phyloP scores from a whole-genome alignment of 1,284 basidiomycete genomes.

The Moniliophthora roreri region DNA sequence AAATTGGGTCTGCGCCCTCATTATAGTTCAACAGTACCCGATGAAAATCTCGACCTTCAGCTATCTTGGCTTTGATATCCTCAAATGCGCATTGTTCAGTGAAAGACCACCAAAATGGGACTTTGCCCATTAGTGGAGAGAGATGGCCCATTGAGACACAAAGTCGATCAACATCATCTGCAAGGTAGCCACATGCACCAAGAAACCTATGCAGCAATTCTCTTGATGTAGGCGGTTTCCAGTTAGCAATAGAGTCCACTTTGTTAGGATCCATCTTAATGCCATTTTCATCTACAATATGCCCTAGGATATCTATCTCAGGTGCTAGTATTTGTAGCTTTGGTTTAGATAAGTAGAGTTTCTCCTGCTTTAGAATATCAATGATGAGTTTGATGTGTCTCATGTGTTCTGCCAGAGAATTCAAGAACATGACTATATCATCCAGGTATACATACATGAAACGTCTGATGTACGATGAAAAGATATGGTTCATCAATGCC shows the following conservation, averaged over 20 bases:
- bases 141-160: slow-evolving; percentile 12
- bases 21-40: slow-evolving; percentile 24
- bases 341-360: slow-evolving; percentile 26
- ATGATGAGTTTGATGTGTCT: slow-evolving; percentile 11
- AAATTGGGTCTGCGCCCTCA: slow-evolving; percentile 16
- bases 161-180: slow-evolving; percentile 9
- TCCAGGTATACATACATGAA: slow-evolving; percentile 12
- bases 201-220: slow-evolving; percentile 11
- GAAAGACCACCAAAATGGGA: slow-evolving; percentile 13
- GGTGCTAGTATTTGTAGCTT: slow-evolving; percentile 28
- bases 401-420: slow-evolving; percentile 5
- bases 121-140: slow-evolving; percentile 8
- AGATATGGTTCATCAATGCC: slow-evolving; percentile 11
- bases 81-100: slow-evolving; percentile 20
- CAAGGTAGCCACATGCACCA: slow-evolving; percentile 13
- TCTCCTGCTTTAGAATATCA: slow-evolving; percentile 24
- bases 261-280: slow-evolving; percentile 40
- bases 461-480: slow-evolving; percentile 6
- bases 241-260: slow-evolving; percentile 28
- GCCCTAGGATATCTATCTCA: slow-evolving; percentile 31
- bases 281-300: slow-evolving; percentile 30
- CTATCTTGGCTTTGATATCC: slow-evolving; percentile 28
- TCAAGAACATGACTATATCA: slow-evolving; percentile 6
- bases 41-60: slow-evolving; percentile 7
- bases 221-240: slow-evolving; percentile 15